phyloP scores from a whole-genome alignment of 2,329 filamentous ascomycete species.

The Penicillium palitans region DNA sequence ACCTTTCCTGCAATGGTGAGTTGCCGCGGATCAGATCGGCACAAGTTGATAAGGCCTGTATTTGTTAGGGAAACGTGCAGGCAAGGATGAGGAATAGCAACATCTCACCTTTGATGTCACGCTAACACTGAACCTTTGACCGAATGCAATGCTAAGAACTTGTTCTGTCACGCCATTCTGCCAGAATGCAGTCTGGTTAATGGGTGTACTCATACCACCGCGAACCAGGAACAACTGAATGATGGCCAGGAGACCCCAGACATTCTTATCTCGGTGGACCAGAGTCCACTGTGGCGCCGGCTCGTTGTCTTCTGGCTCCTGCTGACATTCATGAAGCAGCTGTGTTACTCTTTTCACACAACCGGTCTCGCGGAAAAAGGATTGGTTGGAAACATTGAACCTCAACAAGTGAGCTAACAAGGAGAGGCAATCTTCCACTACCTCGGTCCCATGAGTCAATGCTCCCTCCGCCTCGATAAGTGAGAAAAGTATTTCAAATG shows the following conservation, averaged over 20 bases:
- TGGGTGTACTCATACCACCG: slow-evolving; percentile 75
- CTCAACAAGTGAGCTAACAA: slow-evolving; percentile 85
- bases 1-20: slow-evolving; percentile 75
- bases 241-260: slow-evolving; percentile 85
- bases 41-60: slow-evolving; percentile 75
- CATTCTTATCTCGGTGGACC: slow-evolving; percentile 79
- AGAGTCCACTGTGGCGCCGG: slow-evolving; percentile 73
- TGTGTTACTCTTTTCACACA: slow-evolving; percentile 71
- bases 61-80: slow-evolving; percentile 13
- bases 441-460: slow-evolving; percentile 76
- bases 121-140: slow-evolving; percentile 66
- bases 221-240: slow-evolving; percentile 80
- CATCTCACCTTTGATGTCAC: slow-evolving; percentile 74
- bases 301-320: slow-evolving; percentile 50
- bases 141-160: slow-evolving; percentile 80
- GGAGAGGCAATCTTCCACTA: slow-evolving; percentile 90
- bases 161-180: slow-evolving; percentile 77
- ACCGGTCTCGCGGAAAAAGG: slow-evolving; percentile 87
- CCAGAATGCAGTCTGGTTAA: slow-evolving; percentile 85
- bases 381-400: slow-evolving; percentile 88
- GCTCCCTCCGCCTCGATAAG: slow-evolving; percentile 82
- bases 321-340: slow-evolving; percentile 62
- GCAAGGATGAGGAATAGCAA: neutral
- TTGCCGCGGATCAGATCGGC: slow-evolving; percentile 88
- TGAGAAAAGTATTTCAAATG: slow-evolving; percentile 81